Evolutionary conservation across 2,329 filamentous ascomycete genomes (phyloP).

Genomic region (Colletotrichum liriopes): DNA sequence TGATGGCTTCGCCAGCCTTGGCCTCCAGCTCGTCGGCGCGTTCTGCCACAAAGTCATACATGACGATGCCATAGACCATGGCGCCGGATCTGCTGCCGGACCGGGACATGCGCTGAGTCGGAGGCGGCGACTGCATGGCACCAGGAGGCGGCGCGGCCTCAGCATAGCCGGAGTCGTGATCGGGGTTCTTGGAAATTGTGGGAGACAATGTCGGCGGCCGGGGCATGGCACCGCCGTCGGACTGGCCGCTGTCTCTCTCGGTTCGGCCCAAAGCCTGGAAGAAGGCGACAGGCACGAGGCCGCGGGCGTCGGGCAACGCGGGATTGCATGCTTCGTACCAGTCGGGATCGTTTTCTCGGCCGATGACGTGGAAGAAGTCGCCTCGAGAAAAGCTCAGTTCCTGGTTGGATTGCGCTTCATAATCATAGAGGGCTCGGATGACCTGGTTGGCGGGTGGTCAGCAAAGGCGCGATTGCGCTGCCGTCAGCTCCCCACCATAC

Average conservation of each 20-base stretch:
- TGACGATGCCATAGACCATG: constrained; percentile 96
- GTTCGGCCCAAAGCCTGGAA: constrained; percentile 95
- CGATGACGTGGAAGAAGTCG: constrained; percentile 98
- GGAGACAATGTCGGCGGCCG: constrained; percentile 56
- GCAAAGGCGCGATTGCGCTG: constrained; percentile 31
- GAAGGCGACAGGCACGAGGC: constrained; percentile 93
- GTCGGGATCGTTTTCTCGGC: constrained; percentile 91
- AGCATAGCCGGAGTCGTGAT: constrained; percentile 93
- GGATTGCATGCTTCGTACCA: constrained; percentile 99
- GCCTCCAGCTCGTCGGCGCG: constrained; percentile 96
- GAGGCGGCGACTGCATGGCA: constrained; percentile 47
- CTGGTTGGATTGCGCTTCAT: constrained; percentile 81
- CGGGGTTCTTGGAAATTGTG: constrained; percentile 70
- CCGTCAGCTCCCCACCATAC: constrained; percentile 9
- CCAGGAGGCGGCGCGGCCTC: constrained; percentile 59
- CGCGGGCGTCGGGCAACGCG: constrained; percentile 86
- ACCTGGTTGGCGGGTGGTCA: constrained; percentile 71
- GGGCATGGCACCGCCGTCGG: constrained; percentile 67
- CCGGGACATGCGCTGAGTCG: constrained; percentile 62
- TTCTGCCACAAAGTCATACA: constrained; percentile 97
- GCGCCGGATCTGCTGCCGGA: constrained; percentile 73
- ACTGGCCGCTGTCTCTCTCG: constrained; percentile 88
- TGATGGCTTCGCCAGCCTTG: constrained; percentile 95
- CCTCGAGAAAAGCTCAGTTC: constrained; percentile 94
- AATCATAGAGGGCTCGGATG: constrained; percentile 96